A percentile compares a stretch with the other conserved stretches of the same genome.
phyloP scores from a whole-genome alignment of 345 rosid species.

The Passiflora organensis region DNA sequence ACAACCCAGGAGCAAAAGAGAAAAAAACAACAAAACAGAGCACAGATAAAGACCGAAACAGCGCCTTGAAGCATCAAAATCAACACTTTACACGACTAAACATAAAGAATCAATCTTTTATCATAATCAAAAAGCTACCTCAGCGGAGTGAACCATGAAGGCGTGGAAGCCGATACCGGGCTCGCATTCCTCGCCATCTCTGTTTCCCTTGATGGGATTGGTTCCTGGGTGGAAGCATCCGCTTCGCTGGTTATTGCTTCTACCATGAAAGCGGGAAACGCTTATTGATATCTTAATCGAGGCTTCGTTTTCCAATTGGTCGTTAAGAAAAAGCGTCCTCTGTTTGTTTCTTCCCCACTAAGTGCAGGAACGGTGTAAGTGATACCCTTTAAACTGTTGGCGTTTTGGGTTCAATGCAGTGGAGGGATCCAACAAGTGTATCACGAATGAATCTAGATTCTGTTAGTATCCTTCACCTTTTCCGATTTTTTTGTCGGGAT shows the following conservation, averaged over 20 bases:
- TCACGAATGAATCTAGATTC: no score
- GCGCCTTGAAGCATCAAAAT: background rate
- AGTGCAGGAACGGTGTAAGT: no score
- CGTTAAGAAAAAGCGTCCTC: no score
- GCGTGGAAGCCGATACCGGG: conserved; percentile 31
- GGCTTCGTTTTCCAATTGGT: no score
- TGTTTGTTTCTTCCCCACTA: no score
- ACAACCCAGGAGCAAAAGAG: background rate
- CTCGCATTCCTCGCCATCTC: conserved; percentile 32
- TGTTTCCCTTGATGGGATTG: conserved; percentile 16
- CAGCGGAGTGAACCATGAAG: conserved; percentile 81
- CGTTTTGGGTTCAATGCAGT: no score
- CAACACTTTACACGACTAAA: background rate
- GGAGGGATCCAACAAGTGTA: no score
- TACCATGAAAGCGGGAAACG: conserved; percentile 8
- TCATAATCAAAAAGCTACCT: conserved; percentile 30
- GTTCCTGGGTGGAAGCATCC: conserved; percentile 18
- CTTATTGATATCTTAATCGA: no score
- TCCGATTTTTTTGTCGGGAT: no score
- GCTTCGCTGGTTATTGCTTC: conserved; percentile 23
- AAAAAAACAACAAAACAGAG: background rate
- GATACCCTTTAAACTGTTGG: no score
- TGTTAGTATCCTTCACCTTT: no score
- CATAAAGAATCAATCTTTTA: background rate
- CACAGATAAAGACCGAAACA: background rate